Evolutionary conservation across 1,284 basidiomycete species (phyloP).

Genomic region (Trametes polyzona): DNA sequence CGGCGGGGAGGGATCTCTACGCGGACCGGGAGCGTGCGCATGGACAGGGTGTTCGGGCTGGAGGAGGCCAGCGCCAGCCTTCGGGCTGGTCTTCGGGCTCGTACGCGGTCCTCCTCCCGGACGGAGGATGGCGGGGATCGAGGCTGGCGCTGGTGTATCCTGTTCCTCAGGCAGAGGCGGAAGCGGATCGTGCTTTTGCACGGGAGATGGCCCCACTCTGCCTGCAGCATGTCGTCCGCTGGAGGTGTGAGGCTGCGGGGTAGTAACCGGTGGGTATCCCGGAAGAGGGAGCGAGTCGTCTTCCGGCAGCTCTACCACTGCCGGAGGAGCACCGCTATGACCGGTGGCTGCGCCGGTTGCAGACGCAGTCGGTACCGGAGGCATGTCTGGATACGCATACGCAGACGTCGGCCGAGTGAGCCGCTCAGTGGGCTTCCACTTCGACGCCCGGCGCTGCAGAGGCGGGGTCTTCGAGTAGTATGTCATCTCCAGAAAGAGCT

Average conservation of each 20-base stretch:
- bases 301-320: background rate
- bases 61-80: conserved; percentile 21
- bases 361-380: background rate
- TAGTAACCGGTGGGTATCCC: background rate
- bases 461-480: conserved; percentile 67
- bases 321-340: background rate
- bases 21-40: conserved; percentile 9
- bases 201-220: conserved; percentile 10
- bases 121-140: conserved; percentile 48
- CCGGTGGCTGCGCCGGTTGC: background rate
- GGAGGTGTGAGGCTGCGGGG: background rate
- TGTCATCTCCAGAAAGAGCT: conserved; percentile 81
- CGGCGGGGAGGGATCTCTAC: conserved; percentile 20
- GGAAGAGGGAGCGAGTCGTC: background rate
- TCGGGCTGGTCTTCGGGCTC: conserved; percentile 29
- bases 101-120: conserved; percentile 29
- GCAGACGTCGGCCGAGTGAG: conserved; percentile 34
- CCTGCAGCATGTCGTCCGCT: background rate
- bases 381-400: conserved; percentile 16
- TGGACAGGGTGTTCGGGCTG: conserved; percentile 18
- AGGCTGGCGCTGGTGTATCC: conserved; percentile 14
- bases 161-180: conserved; percentile 46
- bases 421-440: conserved; percentile 48
- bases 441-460: conserved; percentile 48
- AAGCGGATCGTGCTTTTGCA: conserved; percentile 29